A percentile compares a stretch with the other conserved stretches of the same genome.
Conservation (phyloP, 345 rosid species). For the Barbarea vulgaris region DNA sequence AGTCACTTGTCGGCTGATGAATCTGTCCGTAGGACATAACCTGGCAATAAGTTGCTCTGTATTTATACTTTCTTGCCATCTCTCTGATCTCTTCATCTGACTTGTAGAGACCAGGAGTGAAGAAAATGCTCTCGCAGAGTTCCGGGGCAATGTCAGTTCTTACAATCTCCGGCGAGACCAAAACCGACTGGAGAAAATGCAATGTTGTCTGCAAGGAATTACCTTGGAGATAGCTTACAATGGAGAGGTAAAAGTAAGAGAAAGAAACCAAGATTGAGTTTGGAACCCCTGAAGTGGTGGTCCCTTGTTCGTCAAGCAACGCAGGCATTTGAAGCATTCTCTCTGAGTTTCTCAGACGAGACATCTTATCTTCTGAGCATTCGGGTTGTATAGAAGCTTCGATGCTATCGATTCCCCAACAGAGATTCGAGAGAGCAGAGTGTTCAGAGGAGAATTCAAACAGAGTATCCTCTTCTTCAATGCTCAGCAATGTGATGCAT, state of each 20-base stretch:
- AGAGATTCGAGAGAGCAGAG: constrained; percentile 68
- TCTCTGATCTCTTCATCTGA: constrained; percentile 47
- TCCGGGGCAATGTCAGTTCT: constrained; percentile 51
- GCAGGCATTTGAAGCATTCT: constrained; percentile 88
- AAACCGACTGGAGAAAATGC: constrained; percentile 69
- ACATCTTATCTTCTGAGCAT: constrained; percentile 42
- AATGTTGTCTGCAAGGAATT: constrained; percentile 73
- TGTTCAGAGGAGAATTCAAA: constrained; percentile 67
- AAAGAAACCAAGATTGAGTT: constrained; percentile 50
- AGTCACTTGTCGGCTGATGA: constrained; percentile 39
- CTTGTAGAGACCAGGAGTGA: constrained; percentile 14
- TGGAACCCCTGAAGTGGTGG: constrained; percentile 60
- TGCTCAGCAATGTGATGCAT: constrained; percentile 50
- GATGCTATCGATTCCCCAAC: constrained; percentile 70
- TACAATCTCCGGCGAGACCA: constrained; percentile 58
- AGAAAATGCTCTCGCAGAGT: constrained; percentile 55
- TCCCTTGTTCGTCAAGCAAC: constrained; percentile 71
- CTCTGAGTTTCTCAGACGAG: constrained; percentile 57
- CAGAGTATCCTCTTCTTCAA: constrained; percentile 43
- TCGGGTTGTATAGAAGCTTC: constrained; percentile 56
- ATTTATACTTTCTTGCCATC: constrained; percentile 59
- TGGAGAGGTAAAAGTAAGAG: constrained; percentile 60
- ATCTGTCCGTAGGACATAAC: constrained; percentile 60
- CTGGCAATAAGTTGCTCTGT: constrained; percentile 73
- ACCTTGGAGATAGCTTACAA: constrained; percentile 57